A percentile compares a stretch with the other conserved stretches of the same genome.
These are phyloP conservation scores for Alternaria sp. DNA, from an alignment of 2,329 filamentous ascomycete species.

Conservation along the genomic window DNA sequence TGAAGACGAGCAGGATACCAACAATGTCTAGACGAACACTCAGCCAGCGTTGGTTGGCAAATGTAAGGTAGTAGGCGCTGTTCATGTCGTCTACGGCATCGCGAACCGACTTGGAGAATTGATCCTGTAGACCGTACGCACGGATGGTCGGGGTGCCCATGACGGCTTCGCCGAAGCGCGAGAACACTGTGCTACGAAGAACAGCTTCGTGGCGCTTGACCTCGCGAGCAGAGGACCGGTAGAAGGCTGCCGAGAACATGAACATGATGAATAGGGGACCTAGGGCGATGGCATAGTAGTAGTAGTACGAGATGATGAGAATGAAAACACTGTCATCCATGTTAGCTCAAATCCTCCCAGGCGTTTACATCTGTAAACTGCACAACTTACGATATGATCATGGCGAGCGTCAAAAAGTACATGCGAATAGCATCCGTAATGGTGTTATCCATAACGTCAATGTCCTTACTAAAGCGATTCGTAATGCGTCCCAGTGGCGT, in stretches of 20 bases:
- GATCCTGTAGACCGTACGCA: constrained; percentile 82
- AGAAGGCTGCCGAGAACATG: constrained; percentile 83
- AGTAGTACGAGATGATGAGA: constrained; percentile 93
- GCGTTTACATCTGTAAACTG: background rate
- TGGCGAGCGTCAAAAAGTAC: constrained; percentile 85
- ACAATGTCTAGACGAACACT: constrained; percentile 85
- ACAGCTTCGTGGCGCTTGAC: constrained; percentile 94
- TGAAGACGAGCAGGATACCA: constrained; percentile 84
- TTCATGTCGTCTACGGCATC: constrained; percentile 89
- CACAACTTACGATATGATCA: constrained; percentile 66
- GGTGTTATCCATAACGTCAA: constrained; percentile 96
- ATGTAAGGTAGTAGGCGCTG: constrained; percentile 91
- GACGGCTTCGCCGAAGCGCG: constrained; percentile 89
- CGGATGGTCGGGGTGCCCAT: constrained; percentile 84
- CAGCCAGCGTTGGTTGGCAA: constrained; percentile 94
- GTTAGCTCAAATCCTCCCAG: constrained; percentile 10
- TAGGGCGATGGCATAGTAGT: constrained; percentile 80
- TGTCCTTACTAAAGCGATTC: constrained; percentile 94
- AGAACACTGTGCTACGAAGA: constrained; percentile 85
- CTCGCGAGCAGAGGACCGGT: constrained; percentile 88
- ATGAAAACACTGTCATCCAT: constrained; percentile 71
- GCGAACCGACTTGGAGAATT: constrained; percentile 75
- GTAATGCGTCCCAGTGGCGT: constrained; percentile 94
- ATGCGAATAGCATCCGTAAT: constrained; percentile 89
- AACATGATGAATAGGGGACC: constrained; percentile 78